Conservation (phyloP, 805 yeast genomes). For the Metschnikowia noctiluminum region DNA sequence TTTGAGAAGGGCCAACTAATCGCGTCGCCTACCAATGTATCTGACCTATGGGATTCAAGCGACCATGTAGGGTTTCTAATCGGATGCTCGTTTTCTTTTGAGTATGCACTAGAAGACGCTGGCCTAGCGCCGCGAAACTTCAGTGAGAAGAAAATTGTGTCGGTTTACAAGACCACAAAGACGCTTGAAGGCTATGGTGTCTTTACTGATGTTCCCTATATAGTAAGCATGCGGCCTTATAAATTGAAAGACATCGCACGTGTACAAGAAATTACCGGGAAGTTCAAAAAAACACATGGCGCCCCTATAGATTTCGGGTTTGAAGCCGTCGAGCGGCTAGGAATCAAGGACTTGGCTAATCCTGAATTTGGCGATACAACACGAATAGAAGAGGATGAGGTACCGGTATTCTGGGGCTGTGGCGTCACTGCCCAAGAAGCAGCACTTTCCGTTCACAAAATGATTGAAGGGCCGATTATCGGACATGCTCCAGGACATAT, state of each 20-base stretch:
- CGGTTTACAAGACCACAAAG: conserved; percentile 12
- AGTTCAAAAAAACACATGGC: conserved; percentile 34
- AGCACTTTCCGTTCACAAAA: conserved; percentile 23
- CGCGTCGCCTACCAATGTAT: conserved; percentile 21
- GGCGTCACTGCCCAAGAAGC: conserved; percentile 43
- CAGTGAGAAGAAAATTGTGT: conserved; percentile 8
- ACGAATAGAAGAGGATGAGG: conserved; percentile 28
- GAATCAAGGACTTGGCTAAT: conserved; percentile 26
- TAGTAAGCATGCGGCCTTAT: conserved; percentile 43
- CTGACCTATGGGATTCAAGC: conserved; percentile 26
- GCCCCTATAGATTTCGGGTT: conserved; percentile 42
- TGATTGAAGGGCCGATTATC: conserved; percentile 28
- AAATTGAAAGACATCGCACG: conserved; percentile 23
- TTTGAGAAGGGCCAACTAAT: conserved; percentile 30
- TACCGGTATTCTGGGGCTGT: conserved; percentile 46
- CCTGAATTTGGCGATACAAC: conserved; percentile 39
- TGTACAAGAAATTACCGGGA: conserved; percentile 29
- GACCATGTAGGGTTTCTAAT: conserved; percentile 40
- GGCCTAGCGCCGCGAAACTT: conserved; percentile 30
- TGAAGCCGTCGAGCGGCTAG: conserved; percentile 33
- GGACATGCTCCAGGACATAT: conserved; percentile 37
- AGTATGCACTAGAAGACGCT: conserved; percentile 26
- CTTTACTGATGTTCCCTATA: conserved; percentile 28
- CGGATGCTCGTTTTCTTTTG: conserved; percentile 43
- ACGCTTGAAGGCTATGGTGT: conserved; percentile 27